phyloP scores from a whole-genome alignment of 352 stramenopile genomes.

The Pythium myriotylum region DNA sequence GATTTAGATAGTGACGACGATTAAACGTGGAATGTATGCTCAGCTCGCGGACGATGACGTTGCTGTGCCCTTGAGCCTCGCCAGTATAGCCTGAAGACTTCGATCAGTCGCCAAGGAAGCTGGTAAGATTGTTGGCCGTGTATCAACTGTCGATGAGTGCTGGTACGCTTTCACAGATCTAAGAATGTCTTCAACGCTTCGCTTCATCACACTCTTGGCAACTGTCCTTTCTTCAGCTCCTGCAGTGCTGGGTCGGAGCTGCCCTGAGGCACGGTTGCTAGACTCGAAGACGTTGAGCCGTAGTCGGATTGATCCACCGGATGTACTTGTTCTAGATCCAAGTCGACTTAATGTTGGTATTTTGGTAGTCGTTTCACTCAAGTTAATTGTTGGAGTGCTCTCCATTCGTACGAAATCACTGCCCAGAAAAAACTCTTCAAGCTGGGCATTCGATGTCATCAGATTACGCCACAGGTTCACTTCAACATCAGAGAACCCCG shows the following conservation, averaged over 20 bases:
- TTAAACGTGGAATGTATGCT: slow-evolving; percentile 28
- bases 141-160: background rate
- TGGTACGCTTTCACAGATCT: slow-evolving; percentile 54
- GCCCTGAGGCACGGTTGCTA: background rate
- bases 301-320: slow-evolving; percentile 41
- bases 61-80: slow-evolving; percentile 29
- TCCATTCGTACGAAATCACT: slow-evolving; percentile 25
- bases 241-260: background rate
- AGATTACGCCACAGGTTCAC: slow-evolving; percentile 44
- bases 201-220: slow-evolving; percentile 41
- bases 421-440: slow-evolving; percentile 73
- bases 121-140: slow-evolving; percentile 15
- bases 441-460: slow-evolving; percentile 35
- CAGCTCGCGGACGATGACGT: slow-evolving; percentile 18
- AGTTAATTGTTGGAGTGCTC: background rate
- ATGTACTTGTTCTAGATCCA: slow-evolving; percentile 43
- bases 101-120: slow-evolving; percentile 12
- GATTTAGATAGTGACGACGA: slow-evolving; percentile 92
- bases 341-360: slow-evolving; percentile 20
- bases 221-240: too few relatives aligned
- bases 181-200: slow-evolving; percentile 75
- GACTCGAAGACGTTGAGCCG: slow-evolving; percentile 28
- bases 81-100: slow-evolving; percentile 34
- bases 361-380: background rate
- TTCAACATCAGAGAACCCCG: slow-evolving; percentile 39